These are phyloP conservation scores for Sisymbrium irio DNA, from an alignment of 345 rosid genomes.

Conservation along the genomic window DNA sequence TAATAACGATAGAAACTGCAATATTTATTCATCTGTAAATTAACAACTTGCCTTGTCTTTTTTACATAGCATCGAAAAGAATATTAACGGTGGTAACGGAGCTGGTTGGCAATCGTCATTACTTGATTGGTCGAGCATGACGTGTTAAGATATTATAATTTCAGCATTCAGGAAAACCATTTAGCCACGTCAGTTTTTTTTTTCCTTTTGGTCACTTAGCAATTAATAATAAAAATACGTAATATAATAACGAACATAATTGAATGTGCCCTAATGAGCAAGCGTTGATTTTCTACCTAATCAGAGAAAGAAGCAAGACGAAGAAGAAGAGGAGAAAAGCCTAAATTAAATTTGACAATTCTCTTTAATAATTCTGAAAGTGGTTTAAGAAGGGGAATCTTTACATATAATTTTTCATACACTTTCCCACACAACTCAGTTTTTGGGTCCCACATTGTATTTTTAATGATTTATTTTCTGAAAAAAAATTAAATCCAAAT, in stretches of 20 bases:
- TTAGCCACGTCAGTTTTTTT: constrained; percentile 11
- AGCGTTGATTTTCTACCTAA: constrained; percentile 11
- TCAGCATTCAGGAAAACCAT: background rate
- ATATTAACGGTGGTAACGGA: background rate
- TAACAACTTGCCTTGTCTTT: background rate
- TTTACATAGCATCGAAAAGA: background rate
- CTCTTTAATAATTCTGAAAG: background rate
- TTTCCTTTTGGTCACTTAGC: background rate
- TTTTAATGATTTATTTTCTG: background rate
- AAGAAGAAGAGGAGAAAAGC: background rate
- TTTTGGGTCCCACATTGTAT: constrained; percentile 6
- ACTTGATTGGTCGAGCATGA: background rate
- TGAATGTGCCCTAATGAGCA: background rate
- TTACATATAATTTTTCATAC: constrained; percentile 4
- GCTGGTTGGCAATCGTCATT: background rate
- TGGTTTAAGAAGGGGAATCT: constrained; percentile 8
- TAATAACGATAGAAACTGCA: background rate
- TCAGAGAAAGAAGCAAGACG: background rate
- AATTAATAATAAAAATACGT: background rate
- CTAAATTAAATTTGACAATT: background rate
- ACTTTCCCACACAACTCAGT: constrained; percentile 15
- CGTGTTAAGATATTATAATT: background rate
- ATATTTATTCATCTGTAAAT: background rate
- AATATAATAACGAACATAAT: background rate
- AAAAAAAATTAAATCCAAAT: background rate